Base-by-base conservation (phyloP, 345 rosid species). In the Sapria himalayana region DNA sequence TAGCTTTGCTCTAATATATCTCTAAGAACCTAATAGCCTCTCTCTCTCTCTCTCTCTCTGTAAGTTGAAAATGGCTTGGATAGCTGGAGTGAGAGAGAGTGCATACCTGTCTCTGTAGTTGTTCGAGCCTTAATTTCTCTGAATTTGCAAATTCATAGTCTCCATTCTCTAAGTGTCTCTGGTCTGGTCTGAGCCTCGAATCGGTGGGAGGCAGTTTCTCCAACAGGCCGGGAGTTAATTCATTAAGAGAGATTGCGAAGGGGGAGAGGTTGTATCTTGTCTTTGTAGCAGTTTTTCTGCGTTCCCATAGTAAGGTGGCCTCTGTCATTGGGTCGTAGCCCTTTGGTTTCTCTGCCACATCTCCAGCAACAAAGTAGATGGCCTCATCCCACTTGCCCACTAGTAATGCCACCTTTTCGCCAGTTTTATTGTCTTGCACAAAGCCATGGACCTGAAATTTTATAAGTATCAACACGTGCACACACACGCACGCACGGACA, bases 361-460 rank as follows among this genome's bases (percentile, higher is more conserved):
- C 93, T 41, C 95, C 95, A 44, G 74, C 49, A 15, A 79, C 94
- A 49, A 82, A 79, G 71, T 89, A 89, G 81, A 89, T 67, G 25
- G 93, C 98, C 54, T 71, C 98, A 44, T 91, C 99, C 99, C 99
- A 91, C 73, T 91, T 91, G 5, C 99, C 95, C 37, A 91, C 62
- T 67, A 91, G 46, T 73, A 84, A 57, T 22, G 95, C 99, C 23
- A 91, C 93, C 72, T 80, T 91, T 74, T 84, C 92, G 43, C 93
- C 99, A 0, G 89, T 91, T 54, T 74, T 74, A 40, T 74, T 82
- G 55, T 91, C 92, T 70, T 79, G 92, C 57, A 91, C 92, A 67
- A 91, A 84, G 36, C 99, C 93, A 48, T 91, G 99, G 60, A 80
- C 95, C 99, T 91, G 61, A 29, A 49, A 15, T 49, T 40, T 7